Evolutionary conservation across 2,329 filamentous ascomycete genomes (phyloP), one percentile per base, ranked within the genome.

Genomic region (Pyrenochaeta sp.): DNA sequence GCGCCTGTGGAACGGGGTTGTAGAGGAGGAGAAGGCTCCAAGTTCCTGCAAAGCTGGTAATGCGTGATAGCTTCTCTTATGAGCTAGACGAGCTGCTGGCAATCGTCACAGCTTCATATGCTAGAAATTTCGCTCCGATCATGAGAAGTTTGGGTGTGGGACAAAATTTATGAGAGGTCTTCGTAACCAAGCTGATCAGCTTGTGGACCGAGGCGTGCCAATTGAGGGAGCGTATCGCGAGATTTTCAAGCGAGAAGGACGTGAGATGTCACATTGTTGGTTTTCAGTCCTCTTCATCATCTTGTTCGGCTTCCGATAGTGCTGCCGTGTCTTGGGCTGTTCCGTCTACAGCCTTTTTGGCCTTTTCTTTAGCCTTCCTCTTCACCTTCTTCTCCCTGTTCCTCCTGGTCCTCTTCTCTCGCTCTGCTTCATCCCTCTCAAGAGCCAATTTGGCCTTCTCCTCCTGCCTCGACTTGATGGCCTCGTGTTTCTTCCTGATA

Each of bases 331-430:
- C 27, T 7, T 43, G 34, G 6, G 18, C 35, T 14, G 19, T 36
- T 10, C 14, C 30, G 10, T 47, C 42, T 10, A 18, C 32, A 18
- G 13, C 29, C 43, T 67, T 69, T 53, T 67, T 67, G 2, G 66
- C 65, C 47, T 67, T 65, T 4, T 67, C 59, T 31, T 58, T 63
- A 10, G 60, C 66, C 53, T 66, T 70, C 48, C 65, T 67, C 47
- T 69, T 71, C 26, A 70, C 45, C 46, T 71, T 70, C 58, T 70
- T 71, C 46, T 70, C 67, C 11, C 68, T 53, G 44, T 71, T 71
- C n/a, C 60, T 55, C 36, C 65, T 55, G 3, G 67, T 69, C 28
- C 61, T 53, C 55, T 70, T 71, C 50, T 70, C 68, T 10, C 61
- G 58, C 40, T 68, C 66, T 4, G 62, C 58, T 13, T 68, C 65